A percentile compares a stretch with the other conserved stretches of the same genome.
These are phyloP conservation scores for Calonectria ilicicola DNA, from an alignment of 2,329 filamentous ascomycete genomes.

Conservation along the genomic window DNA sequence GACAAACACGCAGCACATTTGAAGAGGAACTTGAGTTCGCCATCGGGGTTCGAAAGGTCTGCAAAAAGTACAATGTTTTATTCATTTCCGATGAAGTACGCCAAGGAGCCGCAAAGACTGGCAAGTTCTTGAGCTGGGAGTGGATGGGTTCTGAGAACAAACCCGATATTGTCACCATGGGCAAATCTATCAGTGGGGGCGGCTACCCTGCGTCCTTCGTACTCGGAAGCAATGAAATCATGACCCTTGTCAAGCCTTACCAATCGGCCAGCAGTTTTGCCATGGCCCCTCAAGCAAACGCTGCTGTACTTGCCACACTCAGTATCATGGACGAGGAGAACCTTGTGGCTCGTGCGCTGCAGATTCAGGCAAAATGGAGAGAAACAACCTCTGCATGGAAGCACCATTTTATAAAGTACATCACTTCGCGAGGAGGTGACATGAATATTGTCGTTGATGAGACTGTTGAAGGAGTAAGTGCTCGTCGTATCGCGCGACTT, in stretches of 20 bases:
- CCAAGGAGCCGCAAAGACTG: conserved; percentile 37
- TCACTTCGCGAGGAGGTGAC: conserved; percentile 25
- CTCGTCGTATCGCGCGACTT: conserved; percentile 23
- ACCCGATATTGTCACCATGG: conserved; percentile 38
- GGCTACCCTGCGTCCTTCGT: conserved; percentile 30
- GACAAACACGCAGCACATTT: background rate
- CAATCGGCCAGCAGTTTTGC: conserved; percentile 23
- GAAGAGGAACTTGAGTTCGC: conserved; percentile 26
- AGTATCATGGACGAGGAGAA: conserved; percentile 25
- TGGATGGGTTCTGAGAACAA: conserved; percentile 36
- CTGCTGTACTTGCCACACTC: conserved; percentile 19
- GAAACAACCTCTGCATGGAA: conserved; percentile 25
- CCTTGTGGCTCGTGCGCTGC: conserved; percentile 19
- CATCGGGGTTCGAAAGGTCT: conserved; percentile 19
- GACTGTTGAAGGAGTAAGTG: conserved; percentile 15
- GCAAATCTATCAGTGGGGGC: conserved; percentile 35
- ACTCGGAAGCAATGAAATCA: conserved; percentile 27
- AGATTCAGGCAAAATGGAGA: conserved; percentile 23
- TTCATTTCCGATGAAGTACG: conserved; percentile 42
- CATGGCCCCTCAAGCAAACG: conserved; percentile 25
- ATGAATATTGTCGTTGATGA: conserved; percentile 25
- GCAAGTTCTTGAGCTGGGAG: conserved; percentile 36
- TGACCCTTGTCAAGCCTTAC: conserved; percentile 23
- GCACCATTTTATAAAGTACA: conserved; percentile 19
- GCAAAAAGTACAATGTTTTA: conserved; percentile 32